Conservation (phyloP, 257 asterid species). For the Rubia yunnanensis region DNA sequence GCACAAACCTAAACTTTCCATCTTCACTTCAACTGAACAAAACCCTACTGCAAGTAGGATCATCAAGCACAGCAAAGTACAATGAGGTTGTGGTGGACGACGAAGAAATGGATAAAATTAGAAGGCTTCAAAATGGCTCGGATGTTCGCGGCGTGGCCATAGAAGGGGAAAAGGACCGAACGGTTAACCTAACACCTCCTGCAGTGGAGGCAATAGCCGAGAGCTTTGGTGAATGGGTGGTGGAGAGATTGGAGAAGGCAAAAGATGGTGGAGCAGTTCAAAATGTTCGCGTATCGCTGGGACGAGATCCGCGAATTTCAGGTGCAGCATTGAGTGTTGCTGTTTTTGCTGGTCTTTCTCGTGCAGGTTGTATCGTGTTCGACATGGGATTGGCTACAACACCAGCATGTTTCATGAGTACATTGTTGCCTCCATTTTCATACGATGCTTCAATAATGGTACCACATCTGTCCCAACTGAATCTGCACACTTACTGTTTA, state of each 20-base stretch:
- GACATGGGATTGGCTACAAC: slow-evolving; percentile 97
- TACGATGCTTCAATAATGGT: slow-evolving; percentile 88
- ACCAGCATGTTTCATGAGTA: slow-evolving; percentile 96
- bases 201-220: slow-evolving; percentile 88
- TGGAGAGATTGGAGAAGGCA: slow-evolving; percentile 20
- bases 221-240: slow-evolving; percentile 93
- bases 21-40: slow-evolving; percentile 20
- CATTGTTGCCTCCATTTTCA: slow-evolving; percentile 52
- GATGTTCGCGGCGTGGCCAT: slow-evolving; percentile 91
- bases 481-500: no score
- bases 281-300: slow-evolving; percentile 55
- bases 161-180: slow-evolving; percentile 73
- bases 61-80: slow-evolving; percentile 32
- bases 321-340: slow-evolving; percentile 57
- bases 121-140: slow-evolving; percentile 81
- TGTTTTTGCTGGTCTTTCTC: slow-evolving; percentile 55
- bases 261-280: slow-evolving; percentile 14
- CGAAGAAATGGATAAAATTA: slow-evolving; percentile 71
- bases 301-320: slow-evolving; percentile 78
- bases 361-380: slow-evolving; percentile 62
- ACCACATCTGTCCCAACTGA: not conserved
- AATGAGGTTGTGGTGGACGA: slow-evolving; percentile 55
- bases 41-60: slow-evolving; percentile 16
- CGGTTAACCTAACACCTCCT: slow-evolving; percentile 64
- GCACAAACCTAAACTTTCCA: slow-evolving; percentile 16